These are phyloP conservation scores for Penicillium sp. DNA, from an alignment of 2,329 filamentous ascomycete genomes.

Conservation along the genomic window DNA sequence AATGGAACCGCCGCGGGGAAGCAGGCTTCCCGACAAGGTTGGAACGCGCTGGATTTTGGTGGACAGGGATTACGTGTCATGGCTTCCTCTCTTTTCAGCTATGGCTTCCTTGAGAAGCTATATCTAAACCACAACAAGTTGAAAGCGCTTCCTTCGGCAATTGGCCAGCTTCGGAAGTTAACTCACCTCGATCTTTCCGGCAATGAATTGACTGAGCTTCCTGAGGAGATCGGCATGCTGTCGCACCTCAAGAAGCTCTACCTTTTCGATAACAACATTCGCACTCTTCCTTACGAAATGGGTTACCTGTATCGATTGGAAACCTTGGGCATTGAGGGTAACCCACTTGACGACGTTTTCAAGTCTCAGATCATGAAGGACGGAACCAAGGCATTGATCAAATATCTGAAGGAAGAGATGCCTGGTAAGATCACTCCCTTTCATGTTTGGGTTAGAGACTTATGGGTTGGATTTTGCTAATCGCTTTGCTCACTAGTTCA, in stretches of 20 bases:
- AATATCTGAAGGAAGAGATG: slow-evolving; percentile 76
- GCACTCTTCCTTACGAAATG: slow-evolving; percentile 77
- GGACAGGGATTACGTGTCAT: slow-evolving; percentile 91
- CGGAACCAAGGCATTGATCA: slow-evolving; percentile 82
- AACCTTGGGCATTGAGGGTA: slow-evolving; percentile 86
- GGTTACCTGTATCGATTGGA: slow-evolving; percentile 87
- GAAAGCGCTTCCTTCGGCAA: slow-evolving; percentile 70
- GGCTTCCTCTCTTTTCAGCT: slow-evolving; percentile 75
- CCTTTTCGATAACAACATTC: slow-evolving; percentile 87
- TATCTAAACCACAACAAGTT: slow-evolving; percentile 94
- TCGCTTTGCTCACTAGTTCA: slow-evolving; percentile 57
- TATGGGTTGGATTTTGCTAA: slow-evolving; percentile 17
- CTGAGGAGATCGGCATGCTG: slow-evolving; percentile 93
- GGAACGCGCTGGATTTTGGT: slow-evolving; percentile 90
- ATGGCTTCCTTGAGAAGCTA: slow-evolving; percentile 84
- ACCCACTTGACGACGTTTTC: slow-evolving; percentile 72
- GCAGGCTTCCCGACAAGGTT: slow-evolving; percentile 65
- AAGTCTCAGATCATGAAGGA: slow-evolving; percentile 83
- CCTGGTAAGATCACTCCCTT: slow-evolving; percentile 61
- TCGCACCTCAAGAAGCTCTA: slow-evolving; percentile 83
- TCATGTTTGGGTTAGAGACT: neutral
- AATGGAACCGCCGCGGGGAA: slow-evolving; percentile 66
- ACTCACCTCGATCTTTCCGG: slow-evolving; percentile 82
- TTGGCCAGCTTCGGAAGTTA: slow-evolving; percentile 78
- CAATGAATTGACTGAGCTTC: slow-evolving; percentile 79